Base-by-base conservation (phyloP, 352 stramenopile species). In the Globisporangium iwayamae region DNA sequence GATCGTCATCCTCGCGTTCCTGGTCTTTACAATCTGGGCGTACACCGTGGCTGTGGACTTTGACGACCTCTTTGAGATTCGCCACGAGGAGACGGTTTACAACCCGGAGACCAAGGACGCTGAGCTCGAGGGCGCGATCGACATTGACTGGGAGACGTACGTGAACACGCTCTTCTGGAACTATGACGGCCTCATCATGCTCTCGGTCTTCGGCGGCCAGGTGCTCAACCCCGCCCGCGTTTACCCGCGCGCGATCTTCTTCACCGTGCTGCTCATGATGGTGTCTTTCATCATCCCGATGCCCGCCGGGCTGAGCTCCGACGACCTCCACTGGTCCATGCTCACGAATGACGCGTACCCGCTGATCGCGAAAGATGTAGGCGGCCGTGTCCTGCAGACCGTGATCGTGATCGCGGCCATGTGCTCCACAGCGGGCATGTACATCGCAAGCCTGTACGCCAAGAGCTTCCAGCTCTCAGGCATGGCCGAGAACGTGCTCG, bases 81-180 rank as follows among this genome's bases (percentile, higher is more conserved):
- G 79, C 7, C 66, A 72, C n/a, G 62, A 75, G 14, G 52, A 62
- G 8, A 61, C 56, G 4, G 51, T 38, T n/a, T 78, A 71, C 45
- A 63, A 72, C 28, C 2, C 22, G 0, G 41, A 48, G 2, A 69
- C 66, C 1, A 55, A 52, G 0, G 67, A 83, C 14, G 66, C 66
- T 18, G 52, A 71, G 14, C 30, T 73, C 34, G 67, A 61, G 0
- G 78, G 78, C 0, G 48, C 67, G 0, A 56, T 87, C 32, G 68
- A 65, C 0, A 89, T 91, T 59, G 55, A 96, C 4, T 98, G 91
- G 91, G 55, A 74, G 14, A 82, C 81, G 2, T 87, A 94, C 30
- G 58, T 98, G 7, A 98, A 98, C 72, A 97, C 95, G 32, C 73
- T 99, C 41, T 98, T 98, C 74, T 98, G 96, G 93, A 98, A 97